Evolutionary conservation across 768 basidiomycete species (phyloP), one percentile per base, ranked within the genome.

Genomic region (Pleurotus tuoliensis): DNA sequence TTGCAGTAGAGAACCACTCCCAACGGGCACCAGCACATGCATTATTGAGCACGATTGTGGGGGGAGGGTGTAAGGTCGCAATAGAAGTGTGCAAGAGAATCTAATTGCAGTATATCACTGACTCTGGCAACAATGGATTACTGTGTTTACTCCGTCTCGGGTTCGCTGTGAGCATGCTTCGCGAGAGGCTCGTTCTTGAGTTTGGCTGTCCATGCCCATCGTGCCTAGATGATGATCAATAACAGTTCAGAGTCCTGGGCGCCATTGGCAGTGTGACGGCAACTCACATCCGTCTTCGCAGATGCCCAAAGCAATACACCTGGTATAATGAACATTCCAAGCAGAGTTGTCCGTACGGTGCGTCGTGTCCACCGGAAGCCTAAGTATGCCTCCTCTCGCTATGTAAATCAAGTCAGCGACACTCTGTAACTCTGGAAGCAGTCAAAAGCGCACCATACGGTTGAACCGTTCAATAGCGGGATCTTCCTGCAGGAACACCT

Each of bases 1-100:
- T 87, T 30, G 95, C 95, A 2, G 88, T 98, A 5, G 86, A 87
- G 56, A 81, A 97, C 63, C 80, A 89, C 66, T 87, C 92, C 22
- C 95, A 97, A 69, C 81, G 87, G 50, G 94, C 94, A 18, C 94
- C 95, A 1, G 94, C 88, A 41, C 94, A 98, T 69, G 92, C 93
- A 1, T 73, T 98, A 43, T 72, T 98, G 56, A 94, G 92, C 63
- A 88, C 91, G 6, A 72, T 94, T 22, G 80, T 98, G 9, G 93
- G 90, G 2, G 80, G 76, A 3, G 94, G 94, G 2, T 98, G 95
- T 71, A 91, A 88, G 71, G 75, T 86, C 20, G 95, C 95, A 11
- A 96, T 98, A 72, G 87, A 89, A 69, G 68, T 95, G 51, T 94
- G 92, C 76, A 94, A 90, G 74, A 78, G 85, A 64, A 67, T 96